Percentiles rank a stretch among this genome's conserved stretches.
Conservation (phyloP, 2,329 filamentous ascomycete genomes). For the Mycosphaerella sp. region DNA sequence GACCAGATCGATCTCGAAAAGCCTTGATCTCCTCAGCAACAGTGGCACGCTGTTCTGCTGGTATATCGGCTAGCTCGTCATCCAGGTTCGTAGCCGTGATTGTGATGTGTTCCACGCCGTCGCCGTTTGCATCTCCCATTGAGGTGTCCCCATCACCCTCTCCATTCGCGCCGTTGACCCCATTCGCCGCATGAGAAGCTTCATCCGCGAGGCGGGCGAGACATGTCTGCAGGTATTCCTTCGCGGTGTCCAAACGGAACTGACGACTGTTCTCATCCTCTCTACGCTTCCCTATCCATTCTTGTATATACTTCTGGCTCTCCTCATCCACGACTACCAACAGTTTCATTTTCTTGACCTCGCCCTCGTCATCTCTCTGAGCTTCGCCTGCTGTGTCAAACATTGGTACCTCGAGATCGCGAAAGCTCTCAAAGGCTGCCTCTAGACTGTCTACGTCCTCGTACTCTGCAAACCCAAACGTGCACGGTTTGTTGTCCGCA, state of each 20-base stretch:
- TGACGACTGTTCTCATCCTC: slow-evolving; percentile 59
- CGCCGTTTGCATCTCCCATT: slow-evolving; percentile 28
- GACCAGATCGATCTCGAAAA: slow-evolving; percentile 85
- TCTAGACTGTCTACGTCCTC: slow-evolving; percentile 85
- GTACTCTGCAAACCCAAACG: slow-evolving; percentile 93
- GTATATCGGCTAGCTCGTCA: slow-evolving; percentile 92
- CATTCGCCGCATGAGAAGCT: slow-evolving; percentile 30
- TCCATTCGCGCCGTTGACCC: slow-evolving; percentile 15
- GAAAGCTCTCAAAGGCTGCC: slow-evolving; percentile 76
- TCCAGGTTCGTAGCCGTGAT: slow-evolving; percentile 72
- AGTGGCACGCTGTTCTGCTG: slow-evolving; percentile 89
- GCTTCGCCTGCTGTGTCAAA: slow-evolving; percentile 43
- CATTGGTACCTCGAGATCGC: slow-evolving; percentile 72
- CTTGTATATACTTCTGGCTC: slow-evolving; percentile 77
- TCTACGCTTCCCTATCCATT: slow-evolving; percentile 62
- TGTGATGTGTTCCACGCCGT: slow-evolving; percentile 75
- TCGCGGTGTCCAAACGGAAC: slow-evolving; percentile 64
- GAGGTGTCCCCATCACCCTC: slow-evolving; percentile 20
- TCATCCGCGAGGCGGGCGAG: slow-evolving; percentile 70
- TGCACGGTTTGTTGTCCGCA: slow-evolving; percentile 73
- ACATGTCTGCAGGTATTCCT: slow-evolving; percentile 59
- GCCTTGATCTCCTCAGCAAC: slow-evolving; percentile 91
- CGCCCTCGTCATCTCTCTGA: slow-evolving; percentile 39
- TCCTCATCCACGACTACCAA: slow-evolving; percentile 68
- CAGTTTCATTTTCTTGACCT: slow-evolving; percentile 31